A percentile compares a stretch with the other conserved stretches of the same genome.
Evolutionary conservation across 2,329 filamentous ascomycete species (phyloP).

Genomic region (Sclerotinia borealis): DNA sequence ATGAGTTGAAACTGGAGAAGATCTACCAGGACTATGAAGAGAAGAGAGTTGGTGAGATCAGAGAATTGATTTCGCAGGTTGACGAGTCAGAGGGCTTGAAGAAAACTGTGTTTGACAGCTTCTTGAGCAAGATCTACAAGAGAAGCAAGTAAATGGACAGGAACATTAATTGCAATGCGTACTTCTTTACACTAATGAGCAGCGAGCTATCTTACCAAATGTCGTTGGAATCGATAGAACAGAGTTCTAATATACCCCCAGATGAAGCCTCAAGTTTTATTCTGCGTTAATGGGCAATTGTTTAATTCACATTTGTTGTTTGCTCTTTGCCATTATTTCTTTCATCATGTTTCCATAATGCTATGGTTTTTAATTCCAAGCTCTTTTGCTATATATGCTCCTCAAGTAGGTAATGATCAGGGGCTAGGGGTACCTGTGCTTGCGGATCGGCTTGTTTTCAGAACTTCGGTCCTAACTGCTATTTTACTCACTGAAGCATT

Average conservation of each 20-base stretch:
- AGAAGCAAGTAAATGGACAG: slow-evolving; percentile 69
- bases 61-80: slow-evolving; percentile 65
- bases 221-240: neutral
- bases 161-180: neutral
- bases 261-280: neutral
- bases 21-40: slow-evolving; percentile 88
- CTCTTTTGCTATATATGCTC: neutral
- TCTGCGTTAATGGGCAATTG: neutral
- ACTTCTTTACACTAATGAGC: neutral
- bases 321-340: neutral
- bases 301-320: neutral
- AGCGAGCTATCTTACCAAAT: neutral
- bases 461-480: neutral
- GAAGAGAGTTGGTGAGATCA: slow-evolving; percentile 72
- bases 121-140: slow-evolving; percentile 97
- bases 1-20: slow-evolving; percentile 77
- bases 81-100: slow-evolving; percentile 87
- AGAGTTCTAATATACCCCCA: slow-evolving; percentile 1
- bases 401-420: neutral
- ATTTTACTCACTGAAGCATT: neutral
- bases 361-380: neutral
- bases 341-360: neutral
- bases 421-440: neutral
- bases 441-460: neutral
- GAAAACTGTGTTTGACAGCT: slow-evolving; percentile 82